Conservation (phyloP, 2,329 filamentous ascomycete genomes). For the Ophiostoma sp. region DNA sequence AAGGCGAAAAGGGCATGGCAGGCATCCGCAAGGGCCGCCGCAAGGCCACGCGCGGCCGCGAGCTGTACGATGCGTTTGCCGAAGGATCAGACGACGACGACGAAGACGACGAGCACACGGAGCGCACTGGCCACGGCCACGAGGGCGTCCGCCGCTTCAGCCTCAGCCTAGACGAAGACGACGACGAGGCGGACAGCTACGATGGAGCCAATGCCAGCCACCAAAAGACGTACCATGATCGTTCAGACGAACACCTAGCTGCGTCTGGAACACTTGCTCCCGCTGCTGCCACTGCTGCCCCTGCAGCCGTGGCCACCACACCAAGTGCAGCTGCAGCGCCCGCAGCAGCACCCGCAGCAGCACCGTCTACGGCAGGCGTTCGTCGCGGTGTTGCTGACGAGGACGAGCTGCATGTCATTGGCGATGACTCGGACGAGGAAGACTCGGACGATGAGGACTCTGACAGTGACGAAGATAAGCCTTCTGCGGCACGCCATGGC, state of each 20-base stretch:
- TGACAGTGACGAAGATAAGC: conserved; percentile 25
- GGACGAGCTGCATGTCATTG: conserved; percentile 46
- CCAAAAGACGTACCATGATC: conserved; percentile 30
- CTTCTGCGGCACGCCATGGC: neutral
- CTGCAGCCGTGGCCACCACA: conserved; percentile 24
- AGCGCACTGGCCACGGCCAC: neutral
- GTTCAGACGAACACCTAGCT: conserved; percentile 26
- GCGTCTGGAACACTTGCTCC: neutral
- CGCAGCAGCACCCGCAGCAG: neutral
- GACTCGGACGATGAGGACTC: conserved; percentile 33
- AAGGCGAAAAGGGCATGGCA: conserved; percentile 36
- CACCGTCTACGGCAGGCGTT: neutral
- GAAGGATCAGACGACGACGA: conserved; percentile 70
- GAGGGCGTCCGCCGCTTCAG: conserved; percentile 18
- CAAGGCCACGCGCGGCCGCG: conserved; percentile 60
- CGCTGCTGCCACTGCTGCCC: conserved; percentile 28
- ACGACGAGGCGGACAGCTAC: conserved; percentile 42
- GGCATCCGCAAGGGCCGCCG: conserved; percentile 40
- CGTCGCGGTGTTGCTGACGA: conserved; percentile 26
- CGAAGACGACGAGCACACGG: conserved; percentile 41
- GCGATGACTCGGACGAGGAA: conserved; percentile 41
- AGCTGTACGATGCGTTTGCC: conserved; percentile 96
- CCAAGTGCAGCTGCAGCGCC: conserved; percentile 31
- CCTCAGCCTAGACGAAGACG: conserved; percentile 56
- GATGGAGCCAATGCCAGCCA: conserved; percentile 32